Evolutionary conservation across 1,139 yeast genomes (phyloP), one percentile per base, ranked within the genome.

Genomic region (Pichia sp.): DNA sequence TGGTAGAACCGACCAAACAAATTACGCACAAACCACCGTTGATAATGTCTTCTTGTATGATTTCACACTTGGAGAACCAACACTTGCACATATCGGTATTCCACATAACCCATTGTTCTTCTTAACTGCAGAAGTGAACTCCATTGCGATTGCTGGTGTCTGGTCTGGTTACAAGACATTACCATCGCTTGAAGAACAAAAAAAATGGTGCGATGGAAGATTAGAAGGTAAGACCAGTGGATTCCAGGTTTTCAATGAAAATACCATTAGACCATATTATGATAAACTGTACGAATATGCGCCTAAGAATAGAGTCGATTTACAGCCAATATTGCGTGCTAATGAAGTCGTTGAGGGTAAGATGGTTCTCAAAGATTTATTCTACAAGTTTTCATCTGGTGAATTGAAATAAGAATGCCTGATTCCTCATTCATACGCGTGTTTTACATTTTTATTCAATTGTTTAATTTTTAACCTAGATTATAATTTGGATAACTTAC

Each of bases 121-220:
- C 59, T 69, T 69, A 48, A 62, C 73, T 4, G 69, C 73, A 34
- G 79, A 74, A 53, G 67, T 71, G 5, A 63, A 67, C 52, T 71
- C 75, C 3, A 71, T 75, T 18, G 75, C 76, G 0, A 61, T 73
- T 36, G 76, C 77, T 12, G 78, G 78, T 7, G 71, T 72, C 6
- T 73, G 77, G 77, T 67, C 65, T 3, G 57, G 57, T 22, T 42
- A 45, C 14, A 50, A 47, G 9, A 17, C 44, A 22, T 50, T 66
- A 17, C 67, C 68, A 19, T 33, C 58, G 6, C 39, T 42, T 14
- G 53, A 53, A 18, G 57, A 54, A 9, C 67, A 63, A 49, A 34
- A 36, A n/a, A 45, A 54, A 19, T 57, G 59, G 58, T 52, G 52
- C 22, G 39, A 48, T 32, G 45, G 55, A 12, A 51, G 58, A 38